These are phyloP conservation scores for Pyrenophora seminiperda DNA, from an alignment of 2,329 filamentous ascomycete species.

Conservation along the genomic window DNA sequence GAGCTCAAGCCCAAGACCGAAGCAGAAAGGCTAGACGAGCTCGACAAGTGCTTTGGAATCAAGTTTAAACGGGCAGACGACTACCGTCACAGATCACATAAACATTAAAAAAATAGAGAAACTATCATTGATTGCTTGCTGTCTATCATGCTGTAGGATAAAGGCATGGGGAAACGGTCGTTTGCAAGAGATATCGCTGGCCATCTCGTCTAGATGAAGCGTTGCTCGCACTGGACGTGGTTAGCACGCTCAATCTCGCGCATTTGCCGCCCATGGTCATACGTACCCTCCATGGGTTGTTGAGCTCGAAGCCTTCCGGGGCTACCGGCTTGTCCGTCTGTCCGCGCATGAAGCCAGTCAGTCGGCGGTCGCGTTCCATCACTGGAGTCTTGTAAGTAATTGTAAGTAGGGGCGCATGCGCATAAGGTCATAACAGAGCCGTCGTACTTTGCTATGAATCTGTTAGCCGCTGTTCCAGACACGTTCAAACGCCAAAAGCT, in stretches of 20 bases:
- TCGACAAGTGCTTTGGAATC: slow-evolving; percentile 54
- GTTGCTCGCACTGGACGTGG: slow-evolving; percentile 44
- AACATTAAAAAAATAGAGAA: slow-evolving; percentile 4
- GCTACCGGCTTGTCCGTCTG: slow-evolving; percentile 65
- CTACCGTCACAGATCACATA: slow-evolving; percentile 43
- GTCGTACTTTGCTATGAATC: slow-evolving; percentile 59
- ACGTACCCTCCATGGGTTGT: slow-evolving; percentile 70
- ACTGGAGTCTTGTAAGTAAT: slow-evolving; percentile 53
- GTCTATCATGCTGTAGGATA: slow-evolving; percentile 17
- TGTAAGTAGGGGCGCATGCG: no score
- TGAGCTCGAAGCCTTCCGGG: slow-evolving; percentile 67
- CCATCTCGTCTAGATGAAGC: slow-evolving; percentile 36
- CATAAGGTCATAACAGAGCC: slow-evolving; percentile 37
- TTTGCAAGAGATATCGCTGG: background rate
- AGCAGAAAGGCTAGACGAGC: slow-evolving; percentile 50
- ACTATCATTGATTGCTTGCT: slow-evolving; percentile 23
- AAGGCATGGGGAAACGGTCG: slow-evolving; percentile 5
- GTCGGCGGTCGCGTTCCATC: slow-evolving; percentile 68
- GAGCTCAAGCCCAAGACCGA: slow-evolving; percentile 51
- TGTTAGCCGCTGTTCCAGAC: slow-evolving; percentile 48
- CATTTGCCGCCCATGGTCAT: background rate
- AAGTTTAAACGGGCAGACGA: slow-evolving; percentile 47
- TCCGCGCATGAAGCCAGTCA: slow-evolving; percentile 66
- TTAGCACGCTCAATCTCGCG: slow-evolving; percentile 30
- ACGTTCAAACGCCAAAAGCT: slow-evolving; percentile 35